Conservation (phyloP, 306 rosid genomes). For the Potentilla sterilis region DNA sequence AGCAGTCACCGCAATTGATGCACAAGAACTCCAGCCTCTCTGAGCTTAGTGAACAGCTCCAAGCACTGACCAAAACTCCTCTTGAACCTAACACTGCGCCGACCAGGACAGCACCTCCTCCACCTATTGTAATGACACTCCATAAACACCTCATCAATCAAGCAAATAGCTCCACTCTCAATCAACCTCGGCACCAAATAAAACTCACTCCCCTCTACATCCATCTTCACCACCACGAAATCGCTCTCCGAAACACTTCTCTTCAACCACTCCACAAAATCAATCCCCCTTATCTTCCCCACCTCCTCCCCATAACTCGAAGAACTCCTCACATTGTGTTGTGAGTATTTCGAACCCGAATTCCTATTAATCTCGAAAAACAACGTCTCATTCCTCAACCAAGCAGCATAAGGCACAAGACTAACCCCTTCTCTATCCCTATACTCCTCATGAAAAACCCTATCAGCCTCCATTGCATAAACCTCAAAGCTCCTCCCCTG, state of each 20-base stretch:
- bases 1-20: slow-evolving; percentile 62
- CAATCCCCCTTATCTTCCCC: slow-evolving; percentile 51
- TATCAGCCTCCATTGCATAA: slow-evolving; percentile 60
- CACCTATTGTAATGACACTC: slow-evolving; percentile 64
- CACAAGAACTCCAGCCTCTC: slow-evolving; percentile 61
- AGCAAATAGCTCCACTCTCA: slow-evolving; percentile 54
- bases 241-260: slow-evolving; percentile 34
- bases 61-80: slow-evolving; percentile 49
- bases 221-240: slow-evolving; percentile 66
- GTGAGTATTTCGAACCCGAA: slow-evolving; percentile 30
- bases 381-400: slow-evolving; percentile 67
- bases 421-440: slow-evolving; percentile 31
- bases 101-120: slow-evolving; percentile 57
- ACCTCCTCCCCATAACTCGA: slow-evolving; percentile 46
- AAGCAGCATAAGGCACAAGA: slow-evolving; percentile 58
- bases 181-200: slow-evolving; percentile 60
- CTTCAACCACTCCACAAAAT: slow-evolving; percentile 54
- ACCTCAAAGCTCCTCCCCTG: slow-evolving; percentile 49
- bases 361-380: slow-evolving; percentile 61
- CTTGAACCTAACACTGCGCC: slow-evolving; percentile 48
- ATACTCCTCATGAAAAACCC: slow-evolving; percentile 47
- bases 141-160: slow-evolving; percentile 65
- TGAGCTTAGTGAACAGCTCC: slow-evolving; percentile 43
- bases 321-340: slow-evolving; percentile 42
- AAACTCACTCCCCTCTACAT: slow-evolving; percentile 67